Base-by-base conservation (phyloP, 345 rosid genomes). In the Gossypium bickii region DNA sequence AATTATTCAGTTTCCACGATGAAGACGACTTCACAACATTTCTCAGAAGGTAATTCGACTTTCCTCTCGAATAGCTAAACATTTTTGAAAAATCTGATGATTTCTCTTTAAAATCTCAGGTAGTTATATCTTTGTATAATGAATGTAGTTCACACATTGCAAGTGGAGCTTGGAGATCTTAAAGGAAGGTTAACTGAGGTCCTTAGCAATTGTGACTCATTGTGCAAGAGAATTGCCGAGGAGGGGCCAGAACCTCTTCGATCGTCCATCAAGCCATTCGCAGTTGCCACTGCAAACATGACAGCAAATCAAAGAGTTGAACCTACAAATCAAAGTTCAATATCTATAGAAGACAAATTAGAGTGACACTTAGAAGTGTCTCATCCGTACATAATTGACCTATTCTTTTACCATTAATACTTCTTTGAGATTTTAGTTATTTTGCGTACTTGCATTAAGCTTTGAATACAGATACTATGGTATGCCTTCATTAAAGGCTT, bases 101-200 rank as follows among this genome's bases (percentile, higher is more conserved):
- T 45, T 47, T 44, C 13, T 44, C 52, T 55, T 22, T 9, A 16
- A 53, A 52, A 22, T 66, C 7, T 63, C 38, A 63, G 65, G 61
- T 69, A 9, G 20, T 61, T 65, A 67, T 77, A 75, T 9, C 3
- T 70, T 34, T 73, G 38, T 67, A 38, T 80, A 38, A 72, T 72
- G 16, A 51, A 45, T 81, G 80, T 79, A 93, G 99, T 90, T 86
- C 97, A 91, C 83, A 47, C 85, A 17, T 78, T 95, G 85, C 89
- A 93, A 86, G 96, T 95, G 67, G 98, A 93, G 82, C 87, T 95
- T 29, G 97, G 98, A 47, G 98, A 91, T 78, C 89, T 90, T 12
- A 91, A 93, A 84, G 98, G 99, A 58, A 84, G 93, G 78, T 80
- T 95, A 80, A 95, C 91, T 0, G 97, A 93, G 86, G 97, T 93